phyloP scores from a whole-genome alignment of 768 basidiomycete genomes.

The Pleurotus giganteus region DNA sequence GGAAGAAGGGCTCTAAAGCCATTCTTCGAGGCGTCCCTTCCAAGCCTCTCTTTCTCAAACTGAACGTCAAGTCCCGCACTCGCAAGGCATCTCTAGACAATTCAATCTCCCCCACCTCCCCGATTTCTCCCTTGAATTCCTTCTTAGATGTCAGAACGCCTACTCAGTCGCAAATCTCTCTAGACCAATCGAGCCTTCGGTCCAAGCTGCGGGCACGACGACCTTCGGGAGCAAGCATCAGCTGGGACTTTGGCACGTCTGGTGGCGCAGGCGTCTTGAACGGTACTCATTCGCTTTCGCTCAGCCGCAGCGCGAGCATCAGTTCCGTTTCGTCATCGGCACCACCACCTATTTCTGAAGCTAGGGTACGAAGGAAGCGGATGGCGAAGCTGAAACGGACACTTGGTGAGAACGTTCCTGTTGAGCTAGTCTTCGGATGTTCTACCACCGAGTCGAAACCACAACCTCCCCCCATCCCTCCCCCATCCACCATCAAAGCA shows the following conservation, averaged over 20 bases:
- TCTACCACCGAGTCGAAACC: conserved; percentile 9
- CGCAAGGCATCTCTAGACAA: neutral
- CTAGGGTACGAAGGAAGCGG: conserved; percentile 33
- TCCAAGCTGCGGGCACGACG: conserved; percentile 1
- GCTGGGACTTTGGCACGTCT: neutral
- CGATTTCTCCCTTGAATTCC: neutral
- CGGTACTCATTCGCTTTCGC: neutral
- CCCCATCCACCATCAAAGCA: neutral
- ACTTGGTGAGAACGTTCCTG: conserved; percentile 57
- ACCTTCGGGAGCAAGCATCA: neutral
- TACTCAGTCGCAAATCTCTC: neutral
- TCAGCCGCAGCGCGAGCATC: neutral
- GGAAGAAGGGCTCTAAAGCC: conserved; percentile 6
- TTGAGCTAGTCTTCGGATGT: conserved; percentile 45
- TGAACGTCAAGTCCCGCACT: conserved; percentile 2
- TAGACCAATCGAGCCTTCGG: neutral
- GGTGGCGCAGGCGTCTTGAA: conserved; percentile 6
- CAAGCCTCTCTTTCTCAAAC: conserved; percentile 7
- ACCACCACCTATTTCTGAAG: neutral
- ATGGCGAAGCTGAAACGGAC: conserved; percentile 59
- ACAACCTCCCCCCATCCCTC: conserved; percentile 7
- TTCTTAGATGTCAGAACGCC: conserved; percentile 2
- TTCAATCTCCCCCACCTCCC: conserved; percentile 2
- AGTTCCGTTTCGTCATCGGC: neutral
- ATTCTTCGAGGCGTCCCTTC: neutral